A percentile compares a stretch with the other conserved stretches of the same genome.
phyloP scores from a whole-genome alignment of 805 yeast genomes.

The Ogataea wickerhamii region DNA sequence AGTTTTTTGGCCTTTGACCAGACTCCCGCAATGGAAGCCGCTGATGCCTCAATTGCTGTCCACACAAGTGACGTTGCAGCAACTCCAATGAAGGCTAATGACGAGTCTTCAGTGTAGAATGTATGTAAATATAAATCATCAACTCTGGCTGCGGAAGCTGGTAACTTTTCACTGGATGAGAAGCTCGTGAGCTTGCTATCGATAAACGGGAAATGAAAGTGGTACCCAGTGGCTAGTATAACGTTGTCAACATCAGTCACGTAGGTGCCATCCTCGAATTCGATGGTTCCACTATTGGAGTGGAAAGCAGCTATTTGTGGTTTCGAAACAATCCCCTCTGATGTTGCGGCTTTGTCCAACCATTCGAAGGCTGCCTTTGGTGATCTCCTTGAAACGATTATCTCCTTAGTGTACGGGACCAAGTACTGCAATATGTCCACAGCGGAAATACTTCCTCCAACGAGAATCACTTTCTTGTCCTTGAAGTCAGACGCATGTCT shows the following conservation, averaged over 20 bases:
- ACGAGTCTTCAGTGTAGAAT: constrained; percentile 37
- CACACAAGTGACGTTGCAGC: constrained; percentile 39
- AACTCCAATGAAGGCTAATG: constrained; percentile 37
- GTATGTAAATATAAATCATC: constrained; percentile 27
- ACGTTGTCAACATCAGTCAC: constrained; percentile 36
- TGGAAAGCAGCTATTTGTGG: constrained; percentile 41
- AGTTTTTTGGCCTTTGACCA: constrained; percentile 38
- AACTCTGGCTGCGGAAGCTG: constrained; percentile 3
- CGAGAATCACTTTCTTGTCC: constrained; percentile 29
- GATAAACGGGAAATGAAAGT: constrained; percentile 41
- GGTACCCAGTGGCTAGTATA: constrained; percentile 51
- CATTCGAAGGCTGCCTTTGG: constrained; percentile 1
- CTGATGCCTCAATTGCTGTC: constrained; percentile 43
- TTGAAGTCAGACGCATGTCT: constrained; percentile 27
- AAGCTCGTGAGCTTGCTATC: constrained; percentile 4
- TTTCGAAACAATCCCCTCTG: constrained; percentile 21
- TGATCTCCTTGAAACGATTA: constrained; percentile 15
- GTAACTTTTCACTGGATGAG: constrained; percentile 7
- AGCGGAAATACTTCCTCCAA: constrained; percentile 57
- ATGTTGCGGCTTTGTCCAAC: constrained; percentile 8
- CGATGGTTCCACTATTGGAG: constrained; percentile 29
- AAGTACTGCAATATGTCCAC: constrained; percentile 51
- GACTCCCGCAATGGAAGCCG: constrained; percentile 50
- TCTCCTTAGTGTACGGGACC: constrained; percentile 24
- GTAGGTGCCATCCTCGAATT: constrained; percentile 34